Evolutionary conservation across 1,139 yeast genomes (phyloP).

Genomic region (Nakaseomyces sp.): DNA sequence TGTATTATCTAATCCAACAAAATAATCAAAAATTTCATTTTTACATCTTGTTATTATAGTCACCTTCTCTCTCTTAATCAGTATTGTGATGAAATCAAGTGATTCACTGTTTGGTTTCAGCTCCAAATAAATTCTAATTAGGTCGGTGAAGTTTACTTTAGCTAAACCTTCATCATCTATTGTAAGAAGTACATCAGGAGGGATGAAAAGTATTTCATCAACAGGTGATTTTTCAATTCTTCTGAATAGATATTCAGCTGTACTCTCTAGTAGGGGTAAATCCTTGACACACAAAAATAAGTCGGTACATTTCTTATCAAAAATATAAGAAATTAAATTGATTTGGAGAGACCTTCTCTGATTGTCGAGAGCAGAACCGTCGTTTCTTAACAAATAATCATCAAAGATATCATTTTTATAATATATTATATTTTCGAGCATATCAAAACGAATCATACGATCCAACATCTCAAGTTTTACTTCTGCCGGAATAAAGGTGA

Average conservation of each 20-base stretch:
- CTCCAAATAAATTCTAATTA: not conserved
- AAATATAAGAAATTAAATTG: not conserved
- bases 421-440: not conserved
- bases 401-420: not conserved
- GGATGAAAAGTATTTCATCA: not conserved
- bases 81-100: not conserved
- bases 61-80: not conserved
- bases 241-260: not conserved
- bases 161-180: not conserved
- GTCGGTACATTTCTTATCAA: not conserved
- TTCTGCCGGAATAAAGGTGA: not conserved
- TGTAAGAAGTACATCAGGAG: not conserved
- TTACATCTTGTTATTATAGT: not conserved
- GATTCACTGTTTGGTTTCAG: not conserved
- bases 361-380: not conserved
- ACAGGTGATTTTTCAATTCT: not conserved
- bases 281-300: not conserved
- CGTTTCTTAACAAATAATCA: not conserved
- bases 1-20: not conserved
- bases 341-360: not conserved
- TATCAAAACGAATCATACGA: not conserved
- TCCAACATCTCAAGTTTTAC: not conserved
- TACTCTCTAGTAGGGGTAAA: not conserved
- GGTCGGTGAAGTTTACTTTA: not conserved
- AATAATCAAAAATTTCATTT: constrained; percentile 3